Percentiles rank a stretch among this genome's conserved stretches.
Evolutionary conservation across 805 yeast genomes (phyloP).

Genomic region (Wickerhamiella slavikovae): DNA sequence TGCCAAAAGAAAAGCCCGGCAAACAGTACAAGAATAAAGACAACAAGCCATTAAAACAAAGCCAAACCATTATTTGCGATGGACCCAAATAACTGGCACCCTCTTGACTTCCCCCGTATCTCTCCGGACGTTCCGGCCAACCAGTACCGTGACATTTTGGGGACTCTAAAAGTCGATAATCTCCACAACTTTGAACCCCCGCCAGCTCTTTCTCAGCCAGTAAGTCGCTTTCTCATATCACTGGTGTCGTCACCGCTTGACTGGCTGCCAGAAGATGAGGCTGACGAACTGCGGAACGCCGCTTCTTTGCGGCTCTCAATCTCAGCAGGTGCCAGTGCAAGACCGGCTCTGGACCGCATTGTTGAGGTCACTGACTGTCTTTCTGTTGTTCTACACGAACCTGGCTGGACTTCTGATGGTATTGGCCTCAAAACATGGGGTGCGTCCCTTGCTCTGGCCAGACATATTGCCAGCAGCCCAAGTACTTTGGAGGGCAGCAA

Average conservation of each 20-base stretch:
- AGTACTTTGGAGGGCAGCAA: slow-evolving; percentile 8
- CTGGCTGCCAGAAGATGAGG: slow-evolving; percentile 24
- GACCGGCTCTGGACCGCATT: slow-evolving; percentile 44
- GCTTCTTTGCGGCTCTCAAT: slow-evolving; percentile 56
- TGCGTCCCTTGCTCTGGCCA: slow-evolving; percentile 51
- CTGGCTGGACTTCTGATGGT: slow-evolving; percentile 69
- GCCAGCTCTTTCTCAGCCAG: slow-evolving; percentile 9
- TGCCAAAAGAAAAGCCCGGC: not conserved
- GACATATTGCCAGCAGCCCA: slow-evolving; percentile 22
- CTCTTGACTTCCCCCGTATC: slow-evolving; percentile 16
- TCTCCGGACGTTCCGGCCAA: slow-evolving; percentile 7
- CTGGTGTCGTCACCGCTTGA: slow-evolving; percentile 18
- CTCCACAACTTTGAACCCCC: slow-evolving; percentile 6
- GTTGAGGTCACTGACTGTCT: slow-evolving; percentile 26
- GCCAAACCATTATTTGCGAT: slow-evolving; percentile 3
- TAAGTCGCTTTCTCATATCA: slow-evolving; percentile 17
- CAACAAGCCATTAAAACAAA: not conserved
- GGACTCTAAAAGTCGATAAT: slow-evolving; percentile 6
- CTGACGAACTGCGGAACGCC: slow-evolving; percentile 25
- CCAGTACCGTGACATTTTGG: slow-evolving; percentile 6
- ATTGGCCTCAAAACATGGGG: slow-evolving; percentile 96
- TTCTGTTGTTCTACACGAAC: slow-evolving; percentile 38
- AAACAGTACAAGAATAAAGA: not conserved
- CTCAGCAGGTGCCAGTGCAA: slow-evolving; percentile 68
- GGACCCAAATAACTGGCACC: slow-evolving; percentile 5